Evolutionary conservation across 441 rosid species (phyloP), one percentile per base, ranked within the genome.

Genomic region (Erodium trifolium): DNA sequence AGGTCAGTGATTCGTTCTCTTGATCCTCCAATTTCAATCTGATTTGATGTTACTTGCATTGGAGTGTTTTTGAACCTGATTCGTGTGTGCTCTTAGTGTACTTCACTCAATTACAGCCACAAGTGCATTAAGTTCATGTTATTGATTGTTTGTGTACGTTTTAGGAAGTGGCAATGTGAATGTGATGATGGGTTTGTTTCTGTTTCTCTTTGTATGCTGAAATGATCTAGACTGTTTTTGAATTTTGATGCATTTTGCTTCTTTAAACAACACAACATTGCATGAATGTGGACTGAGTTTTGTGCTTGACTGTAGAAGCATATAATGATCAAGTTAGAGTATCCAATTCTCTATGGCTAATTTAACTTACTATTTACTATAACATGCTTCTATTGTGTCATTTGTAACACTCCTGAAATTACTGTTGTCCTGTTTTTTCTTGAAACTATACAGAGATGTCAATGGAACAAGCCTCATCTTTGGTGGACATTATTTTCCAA

Each of bases 401-500:
- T n/a, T 34, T 14, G 34, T 63, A 13, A 6, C 34, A 64, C 45
- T 64, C 43, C 67, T 64, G 45, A 64, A 64, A 64, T 34, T 18
- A 27, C 9, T 64, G 43, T 64, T 64, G 16, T 10, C 45, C 45
- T 13, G 17, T 17, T 8, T 41, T 45, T 59, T 34, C 64, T 60
- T 53, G 49, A 63, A 51, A 59, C 9, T 67, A 31, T 82, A 83
- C 97, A 95, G 99, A 83, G 78, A 81, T 89, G 85, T 71, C 88
- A 63, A 66, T 88, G 13, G 98, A 95, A 67, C 18, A 81, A 72
- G 82, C 84, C 1, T 66, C 83, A 51, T 71, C 66, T 67, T 78
- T 95, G 76, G 91, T 88, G 34, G 97, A 95, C 66, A 77, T 83
- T 53, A 71, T 91, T 77, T 95, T 95, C 77, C 81, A 78, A 73